Evolutionary conservation across 202 grass and related monocot species (phyloP), one percentile per base, ranked within the genome.

Genomic region (Zoysia matrella): DNA sequence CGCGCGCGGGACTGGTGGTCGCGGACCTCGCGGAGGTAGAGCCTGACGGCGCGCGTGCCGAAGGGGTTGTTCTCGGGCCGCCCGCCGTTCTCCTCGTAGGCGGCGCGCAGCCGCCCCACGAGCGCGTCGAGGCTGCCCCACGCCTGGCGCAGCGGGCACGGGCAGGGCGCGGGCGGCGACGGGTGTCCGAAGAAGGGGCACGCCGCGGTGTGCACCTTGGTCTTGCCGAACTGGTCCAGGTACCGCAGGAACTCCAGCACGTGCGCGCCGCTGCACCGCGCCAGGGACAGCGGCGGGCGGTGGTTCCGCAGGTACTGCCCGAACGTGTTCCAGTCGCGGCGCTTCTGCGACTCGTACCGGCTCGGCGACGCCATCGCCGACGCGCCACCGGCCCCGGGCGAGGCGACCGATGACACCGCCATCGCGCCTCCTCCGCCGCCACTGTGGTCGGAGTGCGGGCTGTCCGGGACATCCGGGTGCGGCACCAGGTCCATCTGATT

Each of bases 201-300:
- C 15, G 77, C 80, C 4, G 79, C 76, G 0, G 84, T 72, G 86
- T 98, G 95, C 71, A 98, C 92, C 82, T 98, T 98, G 70, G 95
- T 98, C 81, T 98, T 98, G 50, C 95, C 95, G 75, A 98, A 98
- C 83, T 98, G 95, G 83, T 98, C 95, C 2, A 98, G 95, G 84
- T 98, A 98, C 47, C 95, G 90, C 48, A 98, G 88, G 84, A 98
- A 98, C 78, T 98, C 95, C 0, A 98, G 85, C 40, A 98, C 95
- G 82, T 98, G 95, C 8, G 90, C 92, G 41, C 95, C 92, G 88
- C 95, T 98, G 84, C 95, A 98, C 14, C 90, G 92, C 14, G 88
- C 86, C 8, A 98, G 88, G 2, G 80, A 85, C 66, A 98, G 82
- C 60, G 92, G 95, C 75, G 95, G 95, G 10, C 92, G 83, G 88